Evolutionary conservation across 2,329 filamentous ascomycete species (phyloP).

Genomic region (Ophiostoma perfectum): DNA sequence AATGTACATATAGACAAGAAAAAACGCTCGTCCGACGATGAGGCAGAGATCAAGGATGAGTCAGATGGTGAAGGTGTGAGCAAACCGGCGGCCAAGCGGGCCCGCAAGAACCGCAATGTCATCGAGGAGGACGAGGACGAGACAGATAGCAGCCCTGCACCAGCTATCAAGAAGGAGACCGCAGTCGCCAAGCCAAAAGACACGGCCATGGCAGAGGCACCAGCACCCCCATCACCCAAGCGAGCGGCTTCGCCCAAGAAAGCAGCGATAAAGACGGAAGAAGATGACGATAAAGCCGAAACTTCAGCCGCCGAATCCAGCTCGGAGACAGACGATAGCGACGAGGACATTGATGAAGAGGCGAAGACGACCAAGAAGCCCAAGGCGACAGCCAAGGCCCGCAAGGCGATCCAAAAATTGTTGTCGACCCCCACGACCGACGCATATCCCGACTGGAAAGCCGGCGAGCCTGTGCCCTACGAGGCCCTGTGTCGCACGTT

Average conservation of each 20-base stretch:
- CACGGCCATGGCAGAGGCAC: conserved; percentile 3
- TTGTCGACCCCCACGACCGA: conserved; percentile 74
- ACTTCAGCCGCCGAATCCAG: conserved; percentile 36
- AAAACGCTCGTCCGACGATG: conserved; percentile 25
- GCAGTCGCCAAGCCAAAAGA: not conserved
- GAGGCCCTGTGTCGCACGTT: conserved; percentile 92
- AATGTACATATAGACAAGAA: conserved; percentile 18
- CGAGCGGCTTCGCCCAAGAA: conserved; percentile 28
- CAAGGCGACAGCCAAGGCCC: conserved; percentile 56
- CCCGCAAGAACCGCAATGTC: conserved; percentile 43
- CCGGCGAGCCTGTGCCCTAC: conserved; percentile 84
- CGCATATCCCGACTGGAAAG: conserved; percentile 91
- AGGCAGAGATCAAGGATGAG: conserved; percentile 30
- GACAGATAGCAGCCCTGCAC: not conserved
- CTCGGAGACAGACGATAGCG: conserved; percentile 28
- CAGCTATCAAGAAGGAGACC: conserved; percentile 15
- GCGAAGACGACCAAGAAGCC: conserved; percentile 51
- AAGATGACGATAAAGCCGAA: conserved; percentile 44
- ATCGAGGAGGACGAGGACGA: conserved; percentile 50
- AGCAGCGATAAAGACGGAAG: conserved; percentile 40
- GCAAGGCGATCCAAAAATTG: conserved; percentile 54
- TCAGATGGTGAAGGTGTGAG: conserved; percentile 45
- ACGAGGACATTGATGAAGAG: conserved; percentile 41
- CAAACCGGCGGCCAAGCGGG: conserved; percentile 54
- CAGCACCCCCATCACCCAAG: not conserved